Evolutionary conservation across 192 early-diverging fungal species (phyloP).

Genomic region (Linnemannia elongata): DNA sequence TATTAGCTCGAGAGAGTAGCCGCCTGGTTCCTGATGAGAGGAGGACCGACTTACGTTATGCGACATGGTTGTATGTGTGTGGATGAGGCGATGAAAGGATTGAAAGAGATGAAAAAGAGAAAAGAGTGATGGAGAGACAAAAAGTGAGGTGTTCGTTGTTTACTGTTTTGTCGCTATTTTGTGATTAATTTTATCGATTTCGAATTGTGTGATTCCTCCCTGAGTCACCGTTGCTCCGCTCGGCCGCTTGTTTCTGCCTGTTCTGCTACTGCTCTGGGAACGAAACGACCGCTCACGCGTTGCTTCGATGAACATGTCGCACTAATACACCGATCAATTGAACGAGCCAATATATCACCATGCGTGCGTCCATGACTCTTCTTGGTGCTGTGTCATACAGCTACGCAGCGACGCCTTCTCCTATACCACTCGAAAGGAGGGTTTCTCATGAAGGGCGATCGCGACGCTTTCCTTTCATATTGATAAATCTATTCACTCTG

Average conservation of each 20-base stretch:
- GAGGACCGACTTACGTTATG: slow-evolving; percentile 19
- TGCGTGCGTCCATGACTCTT: no score
- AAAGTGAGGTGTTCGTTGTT: not conserved
- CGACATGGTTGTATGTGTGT: slow-evolving; percentile 12
- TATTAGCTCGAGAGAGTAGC: not conserved
- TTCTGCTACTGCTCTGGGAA: not conserved
- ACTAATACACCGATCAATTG: no score
- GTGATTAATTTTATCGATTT: slow-evolving; percentile 12
- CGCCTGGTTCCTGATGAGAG: not conserved
- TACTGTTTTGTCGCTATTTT: not conserved
- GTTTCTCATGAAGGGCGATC: not conserved
- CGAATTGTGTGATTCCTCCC: slow-evolving; percentile 18
- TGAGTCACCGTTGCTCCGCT: slow-evolving; percentile 37
- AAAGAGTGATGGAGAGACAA: not conserved
- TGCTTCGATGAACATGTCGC: not conserved
- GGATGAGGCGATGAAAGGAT: not conserved
- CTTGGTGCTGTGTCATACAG: no score
- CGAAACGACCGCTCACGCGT: not conserved
- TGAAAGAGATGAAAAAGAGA: slow-evolving; percentile 1
- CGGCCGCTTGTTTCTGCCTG: not conserved
- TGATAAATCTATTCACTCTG: not conserved
- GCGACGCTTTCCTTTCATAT: not conserved
- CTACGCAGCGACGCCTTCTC: no score
- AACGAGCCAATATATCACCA: no score
- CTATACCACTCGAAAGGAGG: not conserved